Conservation (phyloP, 2,329 filamentous ascomycete species). For the Neoscytalidium dimidiatum region DNA sequence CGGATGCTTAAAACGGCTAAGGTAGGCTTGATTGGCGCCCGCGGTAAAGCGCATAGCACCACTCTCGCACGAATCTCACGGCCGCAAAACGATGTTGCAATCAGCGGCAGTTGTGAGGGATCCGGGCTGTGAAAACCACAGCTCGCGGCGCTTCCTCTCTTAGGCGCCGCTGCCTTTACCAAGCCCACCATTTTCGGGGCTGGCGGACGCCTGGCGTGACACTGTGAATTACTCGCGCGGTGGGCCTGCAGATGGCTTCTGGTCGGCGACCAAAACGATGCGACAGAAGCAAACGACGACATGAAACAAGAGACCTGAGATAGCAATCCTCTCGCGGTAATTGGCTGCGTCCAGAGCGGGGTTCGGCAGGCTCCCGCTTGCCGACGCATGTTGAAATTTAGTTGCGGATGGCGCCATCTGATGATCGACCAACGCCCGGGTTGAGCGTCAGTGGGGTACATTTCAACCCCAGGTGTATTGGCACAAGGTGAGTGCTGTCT, state of each 20-base stretch:
- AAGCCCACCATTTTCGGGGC: neutral
- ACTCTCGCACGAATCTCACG: neutral
- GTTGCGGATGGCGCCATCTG: conserved; percentile 14
- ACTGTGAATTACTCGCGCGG: neutral
- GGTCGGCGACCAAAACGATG: conserved; percentile 11
- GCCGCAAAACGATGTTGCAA: neutral
- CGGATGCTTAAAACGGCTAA: neutral
- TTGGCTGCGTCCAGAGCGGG: neutral
- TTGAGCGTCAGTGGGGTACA: neutral
- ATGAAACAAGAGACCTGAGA: neutral
- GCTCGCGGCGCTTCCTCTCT: neutral
- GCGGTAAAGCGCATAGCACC: conserved; percentile 19
- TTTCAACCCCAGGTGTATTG: neutral
- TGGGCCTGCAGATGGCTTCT: neutral
- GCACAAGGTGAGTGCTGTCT: neutral
- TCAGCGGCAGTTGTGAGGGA: neutral
- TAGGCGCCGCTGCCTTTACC: neutral
- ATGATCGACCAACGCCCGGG: conserved; percentile 1
- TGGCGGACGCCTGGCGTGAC: neutral
- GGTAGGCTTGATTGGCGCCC: conserved; percentile 20
- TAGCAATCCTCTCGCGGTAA: neutral
- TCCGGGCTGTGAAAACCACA: neutral
- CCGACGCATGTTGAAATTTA: conserved; percentile 15
- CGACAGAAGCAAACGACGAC: neutral
- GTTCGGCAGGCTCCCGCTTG: conserved; percentile 4